Conservation (phyloP, 2,329 filamentous ascomycete species). For the Didymella arachidicola region DNA sequence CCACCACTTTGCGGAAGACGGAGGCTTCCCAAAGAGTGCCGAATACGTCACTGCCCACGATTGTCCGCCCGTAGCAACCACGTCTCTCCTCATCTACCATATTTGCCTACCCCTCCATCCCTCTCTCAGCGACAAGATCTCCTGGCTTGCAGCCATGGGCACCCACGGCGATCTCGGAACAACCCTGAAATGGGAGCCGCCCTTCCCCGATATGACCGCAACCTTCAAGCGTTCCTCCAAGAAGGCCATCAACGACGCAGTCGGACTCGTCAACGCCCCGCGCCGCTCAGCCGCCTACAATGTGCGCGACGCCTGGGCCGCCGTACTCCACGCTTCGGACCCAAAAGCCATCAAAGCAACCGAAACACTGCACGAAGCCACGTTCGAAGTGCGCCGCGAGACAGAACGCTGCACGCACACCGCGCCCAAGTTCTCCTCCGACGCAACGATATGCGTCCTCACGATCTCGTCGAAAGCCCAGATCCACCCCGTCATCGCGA, state of each 20-base stretch:
- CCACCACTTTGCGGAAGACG: conserved; percentile 66
- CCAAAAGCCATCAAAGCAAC: conserved; percentile 63
- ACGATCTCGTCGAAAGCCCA: conserved; percentile 68
- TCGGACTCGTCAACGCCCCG: conserved; percentile 71
- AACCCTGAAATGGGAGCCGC: conserved; percentile 69
- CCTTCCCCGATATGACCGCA: conserved; percentile 70
- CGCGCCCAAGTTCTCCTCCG: conserved; percentile 68
- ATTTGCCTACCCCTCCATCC: conserved; percentile 67
- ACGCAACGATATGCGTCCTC: conserved; percentile 69
- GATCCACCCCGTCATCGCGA: conserved; percentile 72
- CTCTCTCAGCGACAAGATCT: conserved; percentile 59
- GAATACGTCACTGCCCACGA: conserved; percentile 68
- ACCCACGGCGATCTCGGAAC: conserved; percentile 73
- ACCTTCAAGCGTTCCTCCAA: conserved; percentile 69
- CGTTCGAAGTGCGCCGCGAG: conserved; percentile 67
- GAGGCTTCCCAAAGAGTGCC: conserved; percentile 65
- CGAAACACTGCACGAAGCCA: conserved; percentile 60
- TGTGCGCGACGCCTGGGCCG: conserved; percentile 67
- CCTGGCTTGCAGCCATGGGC: conserved; percentile 70
- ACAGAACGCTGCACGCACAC: conserved; percentile 68
- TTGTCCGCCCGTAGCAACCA: conserved; percentile 71
- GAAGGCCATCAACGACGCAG: conserved; percentile 68
- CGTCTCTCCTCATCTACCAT: conserved; percentile 68
- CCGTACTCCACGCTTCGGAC: conserved; percentile 59
- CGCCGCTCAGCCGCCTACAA: conserved; percentile 68